These are phyloP conservation scores for Lactarius akahatsu DNA, from an alignment of 768 basidiomycete species.

Conservation along the genomic window DNA sequence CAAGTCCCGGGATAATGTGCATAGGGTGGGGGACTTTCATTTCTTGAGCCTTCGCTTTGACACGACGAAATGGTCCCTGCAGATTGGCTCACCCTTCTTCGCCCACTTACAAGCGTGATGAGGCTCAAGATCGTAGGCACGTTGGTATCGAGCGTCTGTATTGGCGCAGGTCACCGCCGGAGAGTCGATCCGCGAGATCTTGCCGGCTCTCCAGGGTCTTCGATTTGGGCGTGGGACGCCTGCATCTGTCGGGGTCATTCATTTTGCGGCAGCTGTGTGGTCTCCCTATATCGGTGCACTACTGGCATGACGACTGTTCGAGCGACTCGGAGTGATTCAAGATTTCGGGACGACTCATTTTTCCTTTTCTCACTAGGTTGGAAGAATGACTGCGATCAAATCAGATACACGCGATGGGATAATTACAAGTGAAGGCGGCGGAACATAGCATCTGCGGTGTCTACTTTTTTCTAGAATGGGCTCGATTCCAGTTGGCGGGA, in stretches of 20 bases:
- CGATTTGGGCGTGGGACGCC: not conserved
- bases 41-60: too few species aligned
- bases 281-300: not conserved
- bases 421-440: too few species aligned
- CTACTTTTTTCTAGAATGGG: too few species aligned
- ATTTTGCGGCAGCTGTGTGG: not conserved
- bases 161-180: not conserved
- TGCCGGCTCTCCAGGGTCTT: slow-evolving; percentile 2
- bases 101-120: not conserved
- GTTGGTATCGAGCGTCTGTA: not conserved
- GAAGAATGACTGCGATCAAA: too few species aligned
- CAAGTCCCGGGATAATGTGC: not conserved
- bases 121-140: not conserved
- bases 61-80: not conserved
- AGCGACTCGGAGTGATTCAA: not conserved
- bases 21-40: not conserved
- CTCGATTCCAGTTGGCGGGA: too few species aligned
- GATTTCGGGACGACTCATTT: not conserved
- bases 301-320: not conserved
- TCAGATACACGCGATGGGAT: too few species aligned
- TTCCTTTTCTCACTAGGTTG: not conserved
- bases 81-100: not conserved
- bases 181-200: not conserved
- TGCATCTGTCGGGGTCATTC: not conserved
- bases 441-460: too few species aligned